Evolutionary conservation across 805 yeast species (phyloP).

Genomic region (Cyberlindnera lachancei): DNA sequence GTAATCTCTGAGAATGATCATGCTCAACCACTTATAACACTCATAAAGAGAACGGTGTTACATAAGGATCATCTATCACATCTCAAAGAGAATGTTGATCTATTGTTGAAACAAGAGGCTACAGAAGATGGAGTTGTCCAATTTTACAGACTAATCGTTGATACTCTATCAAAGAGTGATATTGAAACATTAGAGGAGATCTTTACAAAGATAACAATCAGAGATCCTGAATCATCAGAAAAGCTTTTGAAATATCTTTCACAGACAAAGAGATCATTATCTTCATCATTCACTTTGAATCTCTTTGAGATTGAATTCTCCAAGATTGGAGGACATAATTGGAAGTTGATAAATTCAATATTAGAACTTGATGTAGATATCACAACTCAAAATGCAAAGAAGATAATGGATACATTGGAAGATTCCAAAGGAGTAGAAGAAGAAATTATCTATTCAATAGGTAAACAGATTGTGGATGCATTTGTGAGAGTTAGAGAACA

Average conservation of each 20-base stretch:
- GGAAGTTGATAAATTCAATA: constrained; percentile 40
- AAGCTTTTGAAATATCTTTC: constrained; percentile 39
- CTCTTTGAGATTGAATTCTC: constrained; percentile 40
- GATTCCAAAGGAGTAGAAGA: not conserved
- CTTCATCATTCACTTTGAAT: constrained; percentile 40
- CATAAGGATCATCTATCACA: constrained; percentile 17
- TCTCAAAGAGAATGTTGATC: constrained; percentile 26
- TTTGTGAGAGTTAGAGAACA: constrained; percentile 54
- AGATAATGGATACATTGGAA: constrained; percentile 23
- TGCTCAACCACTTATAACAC: constrained; percentile 4
- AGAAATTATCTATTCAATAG: constrained; percentile 10
- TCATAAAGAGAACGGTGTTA: constrained; percentile 24
- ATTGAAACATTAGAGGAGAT: constrained; percentile 39
- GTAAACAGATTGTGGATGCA: constrained; percentile 34
- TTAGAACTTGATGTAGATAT: constrained; percentile 51
- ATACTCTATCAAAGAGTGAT: constrained; percentile 23
- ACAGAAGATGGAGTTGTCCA: constrained; percentile 18
- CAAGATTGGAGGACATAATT: constrained; percentile 37
- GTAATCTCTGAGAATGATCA: not conserved
- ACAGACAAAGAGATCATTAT: constrained; percentile 42
- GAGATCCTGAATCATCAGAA: constrained; percentile 35
- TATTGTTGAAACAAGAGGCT: constrained; percentile 22
- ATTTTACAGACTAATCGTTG: constrained; percentile 26
- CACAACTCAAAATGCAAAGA: constrained; percentile 37
- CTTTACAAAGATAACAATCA: constrained; percentile 33